Evolutionary conservation across 768 basidiomycete species (phyloP).

Genomic region (Rhizopogon rudus): DNA sequence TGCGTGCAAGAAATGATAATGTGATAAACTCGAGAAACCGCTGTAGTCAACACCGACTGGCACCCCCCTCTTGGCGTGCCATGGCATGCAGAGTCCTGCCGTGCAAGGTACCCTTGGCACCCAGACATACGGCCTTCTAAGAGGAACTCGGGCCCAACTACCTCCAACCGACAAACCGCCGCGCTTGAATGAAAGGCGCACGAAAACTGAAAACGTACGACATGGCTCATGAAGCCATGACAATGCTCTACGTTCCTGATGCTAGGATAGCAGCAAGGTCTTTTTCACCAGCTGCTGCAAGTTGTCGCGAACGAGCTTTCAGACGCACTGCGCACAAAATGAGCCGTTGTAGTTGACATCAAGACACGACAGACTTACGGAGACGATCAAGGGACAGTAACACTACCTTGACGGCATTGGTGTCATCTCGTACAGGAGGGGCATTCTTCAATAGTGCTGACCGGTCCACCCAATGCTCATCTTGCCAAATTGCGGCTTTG

Average conservation of each 20-base stretch:
- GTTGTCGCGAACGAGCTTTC: slow-evolving; percentile 82
- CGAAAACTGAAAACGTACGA: background rate
- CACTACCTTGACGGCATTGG: slow-evolving; percentile 72
- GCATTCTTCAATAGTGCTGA: slow-evolving; percentile 56
- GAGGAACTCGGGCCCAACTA: background rate
- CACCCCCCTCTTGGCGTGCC: slow-evolving; percentile 23
- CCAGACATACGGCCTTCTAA: background rate
- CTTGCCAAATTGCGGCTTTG: slow-evolving; percentile 89
- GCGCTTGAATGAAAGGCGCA: background rate
- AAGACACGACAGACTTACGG: slow-evolving; percentile 43
- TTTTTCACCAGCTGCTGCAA: slow-evolving; percentile 81
- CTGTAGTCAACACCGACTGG: slow-evolving; percentile 5
- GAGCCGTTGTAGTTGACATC: slow-evolving; percentile 11
- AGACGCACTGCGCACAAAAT: slow-evolving; percentile 59
- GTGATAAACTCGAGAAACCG: background rate
- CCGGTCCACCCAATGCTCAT: slow-evolving; percentile 88
- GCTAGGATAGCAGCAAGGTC: slow-evolving; percentile 73
- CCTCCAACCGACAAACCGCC: background rate
- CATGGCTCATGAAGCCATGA: background rate
- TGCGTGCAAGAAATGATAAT: slow-evolving; percentile 13
- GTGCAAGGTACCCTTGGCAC: slow-evolving; percentile 3
- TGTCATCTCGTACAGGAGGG: slow-evolving; percentile 31
- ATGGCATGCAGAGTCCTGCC: slow-evolving; percentile 11
- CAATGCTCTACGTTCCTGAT: slow-evolving; percentile 19
- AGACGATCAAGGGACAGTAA: slow-evolving; percentile 91